phyloP scores from a whole-genome alignment of 805 yeast species.

The Candida quercuum region DNA sequence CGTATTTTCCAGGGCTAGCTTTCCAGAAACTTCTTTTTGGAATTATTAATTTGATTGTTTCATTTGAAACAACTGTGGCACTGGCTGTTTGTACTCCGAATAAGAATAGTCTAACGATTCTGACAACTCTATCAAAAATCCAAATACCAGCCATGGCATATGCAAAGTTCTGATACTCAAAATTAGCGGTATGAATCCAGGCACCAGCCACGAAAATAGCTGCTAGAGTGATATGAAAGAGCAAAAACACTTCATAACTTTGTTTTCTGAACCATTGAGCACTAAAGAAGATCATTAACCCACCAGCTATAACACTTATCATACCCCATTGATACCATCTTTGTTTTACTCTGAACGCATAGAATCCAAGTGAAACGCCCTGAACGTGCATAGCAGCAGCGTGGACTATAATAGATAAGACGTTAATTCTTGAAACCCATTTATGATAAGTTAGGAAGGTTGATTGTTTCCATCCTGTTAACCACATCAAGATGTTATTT shows the following conservation, averaged over 20 bases:
- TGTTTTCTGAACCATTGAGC: constrained; percentile 43
- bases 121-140: constrained; percentile 44
- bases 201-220: constrained; percentile 44
- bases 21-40: constrained; percentile 42
- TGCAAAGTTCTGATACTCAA: constrained; percentile 46
- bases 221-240: constrained; percentile 52
- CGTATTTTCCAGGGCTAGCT: constrained; percentile 49
- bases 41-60: constrained; percentile 35
- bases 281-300: constrained; percentile 7
- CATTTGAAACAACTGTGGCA: constrained; percentile 29
- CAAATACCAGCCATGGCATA: constrained; percentile 33
- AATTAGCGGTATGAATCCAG: constrained; percentile 51
- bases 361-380: constrained; percentile 9
- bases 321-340: constrained; percentile 20
- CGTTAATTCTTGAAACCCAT: constrained; percentile 48
- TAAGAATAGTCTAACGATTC: constrained; percentile 25
- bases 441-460: constrained; percentile 64
- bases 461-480: constrained; percentile 68
- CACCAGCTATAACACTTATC: constrained; percentile 8
- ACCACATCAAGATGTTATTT: constrained; percentile 56
- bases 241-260: constrained; percentile 56
- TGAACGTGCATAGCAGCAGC: constrained; percentile 17
- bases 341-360: constrained; percentile 6
- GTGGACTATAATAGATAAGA: constrained; percentile 18
- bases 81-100: constrained; percentile 22